Percentiles rank a stretch among this genome's conserved stretches.
These are phyloP conservation scores for Mentha longifolia DNA, from an alignment of 257 asterid species.

Conservation along the genomic window DNA sequence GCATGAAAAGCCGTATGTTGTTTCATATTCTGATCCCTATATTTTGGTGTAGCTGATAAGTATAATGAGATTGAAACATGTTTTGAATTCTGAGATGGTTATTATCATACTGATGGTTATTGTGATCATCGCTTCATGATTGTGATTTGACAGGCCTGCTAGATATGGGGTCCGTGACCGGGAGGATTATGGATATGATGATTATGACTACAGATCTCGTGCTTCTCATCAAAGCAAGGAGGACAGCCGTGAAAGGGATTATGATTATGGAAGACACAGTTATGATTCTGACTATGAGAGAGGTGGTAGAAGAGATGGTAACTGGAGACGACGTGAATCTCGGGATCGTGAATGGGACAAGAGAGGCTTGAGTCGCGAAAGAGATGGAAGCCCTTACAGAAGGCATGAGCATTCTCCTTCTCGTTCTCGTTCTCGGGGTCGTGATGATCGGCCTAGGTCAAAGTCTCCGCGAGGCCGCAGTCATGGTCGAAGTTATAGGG, in stretches of 20 bases:
- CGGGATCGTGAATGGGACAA: slow-evolving; percentile 84
- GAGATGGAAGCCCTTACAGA: slow-evolving; percentile 73
- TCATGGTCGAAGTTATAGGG: slow-evolving; percentile 82
- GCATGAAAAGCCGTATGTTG: slow-evolving; percentile 77
- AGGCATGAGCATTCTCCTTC: slow-evolving; percentile 72
- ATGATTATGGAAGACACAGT: slow-evolving; percentile 75
- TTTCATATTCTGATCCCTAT: slow-evolving; percentile 42
- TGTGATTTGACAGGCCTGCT: slow-evolving; percentile 68
- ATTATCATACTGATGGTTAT: slow-evolving; percentile 46
- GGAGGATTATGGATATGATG: slow-evolving; percentile 83
- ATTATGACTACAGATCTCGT: slow-evolving; percentile 80
- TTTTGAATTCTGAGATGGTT: slow-evolving; percentile 35
- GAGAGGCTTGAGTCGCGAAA: slow-evolving; percentile 79
- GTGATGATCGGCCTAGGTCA: slow-evolving; percentile 78
- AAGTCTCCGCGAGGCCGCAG: slow-evolving; percentile 91
- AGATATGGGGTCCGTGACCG: slow-evolving; percentile 81
- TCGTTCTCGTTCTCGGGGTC: slow-evolving; percentile 70
- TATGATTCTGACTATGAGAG: slow-evolving; percentile 96
- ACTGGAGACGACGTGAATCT: slow-evolving; percentile 80
- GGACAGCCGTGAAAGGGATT: slow-evolving; percentile 81
- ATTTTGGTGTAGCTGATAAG: slow-evolving; percentile 47
- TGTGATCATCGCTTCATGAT: slow-evolving; percentile 51
- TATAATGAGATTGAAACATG: slow-evolving; percentile 42
- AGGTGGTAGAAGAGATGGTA: slow-evolving; percentile 78
- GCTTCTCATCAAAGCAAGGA: slow-evolving; percentile 69